A percentile compares a stretch with the other conserved stretches of the same genome.
Evolutionary conservation across 495 filamentous ascomycete genomes (phyloP).

Genomic region (Corynascus novoguineensis): DNA sequence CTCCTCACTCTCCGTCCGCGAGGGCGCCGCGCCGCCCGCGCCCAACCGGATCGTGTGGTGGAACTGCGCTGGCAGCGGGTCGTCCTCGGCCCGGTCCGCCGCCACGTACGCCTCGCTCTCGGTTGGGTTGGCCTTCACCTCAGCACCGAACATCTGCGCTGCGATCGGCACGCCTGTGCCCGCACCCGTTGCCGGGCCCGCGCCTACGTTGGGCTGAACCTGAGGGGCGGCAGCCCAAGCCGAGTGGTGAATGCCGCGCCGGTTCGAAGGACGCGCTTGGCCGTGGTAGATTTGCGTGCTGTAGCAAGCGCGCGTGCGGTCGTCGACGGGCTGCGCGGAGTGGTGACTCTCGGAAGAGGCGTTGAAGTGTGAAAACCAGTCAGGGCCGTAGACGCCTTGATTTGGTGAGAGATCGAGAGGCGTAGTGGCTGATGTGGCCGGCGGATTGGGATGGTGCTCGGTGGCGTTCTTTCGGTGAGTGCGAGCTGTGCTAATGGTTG

Average conservation of each 20-base stretch:
- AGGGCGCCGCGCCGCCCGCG: constrained; percentile 14
- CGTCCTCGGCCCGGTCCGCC: constrained; percentile 25
- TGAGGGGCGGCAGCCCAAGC: background rate
- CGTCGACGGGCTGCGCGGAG: background rate
- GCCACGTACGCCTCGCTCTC: constrained; percentile 27
- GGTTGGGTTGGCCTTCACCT: constrained; percentile 28
- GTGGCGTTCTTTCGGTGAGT: background rate
- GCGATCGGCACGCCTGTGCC: constrained; percentile 3
- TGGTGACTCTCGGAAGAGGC: background rate
- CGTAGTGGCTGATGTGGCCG: background rate
- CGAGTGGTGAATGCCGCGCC: background rate
- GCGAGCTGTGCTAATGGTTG: background rate
- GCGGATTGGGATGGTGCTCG: background rate
- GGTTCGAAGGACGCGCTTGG: background rate
- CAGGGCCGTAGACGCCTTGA: constrained; percentile 1
- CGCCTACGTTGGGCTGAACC: background rate
- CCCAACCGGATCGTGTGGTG: constrained; percentile 21
- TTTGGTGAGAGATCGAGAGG: background rate
- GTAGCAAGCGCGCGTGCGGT: constrained; percentile 8
- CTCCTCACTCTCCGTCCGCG: constrained; percentile 25
- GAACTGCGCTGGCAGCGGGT: constrained; percentile 23
- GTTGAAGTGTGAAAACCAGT: background rate
- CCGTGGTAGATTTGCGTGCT: constrained; percentile 16
- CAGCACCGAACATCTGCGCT: constrained; percentile 16
- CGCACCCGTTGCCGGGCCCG: background rate